These are phyloP conservation scores for Sordariomycetes sp. DNA, from an alignment of 2,329 filamentous ascomycete genomes.

Conservation along the genomic window DNA sequence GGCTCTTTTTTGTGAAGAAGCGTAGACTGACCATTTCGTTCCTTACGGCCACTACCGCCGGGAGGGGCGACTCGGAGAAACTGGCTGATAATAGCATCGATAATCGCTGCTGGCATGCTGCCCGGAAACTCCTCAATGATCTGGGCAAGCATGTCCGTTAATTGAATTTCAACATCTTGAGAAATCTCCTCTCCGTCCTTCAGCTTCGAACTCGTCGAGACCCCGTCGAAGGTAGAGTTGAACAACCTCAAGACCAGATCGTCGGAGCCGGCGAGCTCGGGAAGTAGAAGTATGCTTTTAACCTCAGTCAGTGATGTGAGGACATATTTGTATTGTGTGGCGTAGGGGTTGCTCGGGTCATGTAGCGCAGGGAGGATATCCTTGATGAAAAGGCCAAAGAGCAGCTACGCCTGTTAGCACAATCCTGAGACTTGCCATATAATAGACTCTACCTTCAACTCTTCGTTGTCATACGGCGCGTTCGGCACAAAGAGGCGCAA, in stretches of 20 bases:
- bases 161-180: constrained; percentile 88
- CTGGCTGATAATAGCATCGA: constrained; percentile 91
- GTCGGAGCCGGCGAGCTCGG: constrained; percentile 77
- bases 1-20: constrained; percentile 81
- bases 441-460: constrained; percentile 60
- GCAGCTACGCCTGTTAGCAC: constrained; percentile 50
- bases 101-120: constrained; percentile 65
- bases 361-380: constrained; percentile 77
- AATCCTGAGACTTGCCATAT: neutral
- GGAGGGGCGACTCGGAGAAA: constrained; percentile 81
- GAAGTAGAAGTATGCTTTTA: constrained; percentile 87
- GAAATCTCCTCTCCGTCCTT: constrained; percentile 72
- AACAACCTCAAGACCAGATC: constrained; percentile 75
- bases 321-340: constrained; percentile 86
- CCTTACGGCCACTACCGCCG: constrained; percentile 50
- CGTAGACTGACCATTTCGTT: constrained; percentile 70
- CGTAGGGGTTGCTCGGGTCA: constrained; percentile 82
- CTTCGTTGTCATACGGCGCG: constrained; percentile 82
- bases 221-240: constrained; percentile 82
- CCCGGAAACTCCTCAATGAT: constrained; percentile 78
- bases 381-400: constrained; percentile 82
- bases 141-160: constrained; percentile 76
- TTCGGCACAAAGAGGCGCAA: constrained; percentile 88
- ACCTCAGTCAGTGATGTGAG: constrained; percentile 82
- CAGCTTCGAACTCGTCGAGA: constrained; percentile 68